phyloP scores from a whole-genome alignment of 306 rosid genomes.

The Bauhinia variegata region DNA sequence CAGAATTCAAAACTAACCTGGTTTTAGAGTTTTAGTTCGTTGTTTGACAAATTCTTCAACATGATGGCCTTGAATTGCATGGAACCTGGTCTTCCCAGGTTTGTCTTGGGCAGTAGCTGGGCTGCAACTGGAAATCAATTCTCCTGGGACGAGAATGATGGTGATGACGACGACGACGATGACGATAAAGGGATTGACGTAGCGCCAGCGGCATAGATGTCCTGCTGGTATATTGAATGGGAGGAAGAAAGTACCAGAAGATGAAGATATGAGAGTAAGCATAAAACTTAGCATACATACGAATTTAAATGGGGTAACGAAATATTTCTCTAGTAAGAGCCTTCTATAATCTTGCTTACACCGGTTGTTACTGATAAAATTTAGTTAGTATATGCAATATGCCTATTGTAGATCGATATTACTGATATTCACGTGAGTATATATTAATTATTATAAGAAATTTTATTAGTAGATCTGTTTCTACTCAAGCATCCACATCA shows the following conservation, averaged over 20 bases:
- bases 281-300: too few species aligned
- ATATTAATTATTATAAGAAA: background rate
- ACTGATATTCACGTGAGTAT: background rate
- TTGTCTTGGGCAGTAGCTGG: conserved; percentile 21
- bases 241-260: too few species aligned
- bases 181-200: too few species aligned
- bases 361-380: background rate
- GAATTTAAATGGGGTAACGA: too few species aligned
- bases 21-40: background rate
- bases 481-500: too few species aligned
- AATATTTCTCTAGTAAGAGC: too few species aligned
- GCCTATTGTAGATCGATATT: background rate
- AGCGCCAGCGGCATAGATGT: too few species aligned
- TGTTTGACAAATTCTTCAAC: background rate
- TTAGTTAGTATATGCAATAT: background rate
- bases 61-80: conserved; percentile 40
- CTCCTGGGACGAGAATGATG: too few species aligned
- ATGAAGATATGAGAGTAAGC: too few species aligned
- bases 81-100: conserved; percentile 25
- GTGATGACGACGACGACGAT: too few species aligned
- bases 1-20: background rate
- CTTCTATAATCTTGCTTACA: conserved; percentile 4
- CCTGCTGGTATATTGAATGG: too few species aligned
- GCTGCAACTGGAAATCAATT: background rate
- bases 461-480: background rate